Conservation (phyloP, 2,329 filamentous ascomycete species). For the Scolecobasidium constrictum region DNA sequence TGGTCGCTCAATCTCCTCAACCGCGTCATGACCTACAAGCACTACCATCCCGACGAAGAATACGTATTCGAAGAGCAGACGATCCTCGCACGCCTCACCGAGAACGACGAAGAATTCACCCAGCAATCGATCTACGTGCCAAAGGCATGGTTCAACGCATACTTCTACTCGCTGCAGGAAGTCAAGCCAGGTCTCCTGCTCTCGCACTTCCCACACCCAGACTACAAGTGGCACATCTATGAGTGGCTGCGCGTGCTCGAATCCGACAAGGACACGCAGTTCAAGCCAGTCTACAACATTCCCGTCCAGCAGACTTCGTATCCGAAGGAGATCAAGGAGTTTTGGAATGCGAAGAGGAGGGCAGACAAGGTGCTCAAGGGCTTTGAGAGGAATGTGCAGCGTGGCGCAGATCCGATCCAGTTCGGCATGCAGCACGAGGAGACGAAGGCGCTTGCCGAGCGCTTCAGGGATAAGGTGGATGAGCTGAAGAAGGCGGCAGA, state of each 20-base stretch:
- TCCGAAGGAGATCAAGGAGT: conserved; percentile 11
- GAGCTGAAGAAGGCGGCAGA: conserved; percentile 10
- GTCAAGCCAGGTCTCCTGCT: conserved; percentile 11
- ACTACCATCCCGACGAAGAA: conserved; percentile 12
- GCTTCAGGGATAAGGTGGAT: conserved; percentile 10
- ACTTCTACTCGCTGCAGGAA: conserved; percentile 11
- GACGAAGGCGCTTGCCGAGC: conserved; percentile 10
- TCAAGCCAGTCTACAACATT: conserved; percentile 11
- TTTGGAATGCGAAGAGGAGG: conserved; percentile 11
- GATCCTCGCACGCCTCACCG: conserved; percentile 12
- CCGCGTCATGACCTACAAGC: conserved; percentile 17
- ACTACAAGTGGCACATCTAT: conserved; percentile 13
- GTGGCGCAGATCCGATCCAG: conserved; percentile 11
- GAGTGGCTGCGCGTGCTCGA: conserved; percentile 12
- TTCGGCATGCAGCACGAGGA: conserved; percentile 12
- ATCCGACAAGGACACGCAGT: conserved; percentile 5
- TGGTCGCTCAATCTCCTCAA: conserved; percentile 23
- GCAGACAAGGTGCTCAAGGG: conserved; percentile 11
- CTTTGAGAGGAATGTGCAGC: conserved; percentile 9
- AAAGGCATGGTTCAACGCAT: conserved; percentile 11
- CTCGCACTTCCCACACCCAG: conserved; percentile 11
- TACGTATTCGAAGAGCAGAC: conserved; percentile 12
- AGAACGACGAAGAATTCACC: conserved; percentile 12
- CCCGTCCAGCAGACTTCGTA: conserved; percentile 10
- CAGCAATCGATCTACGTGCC: conserved; percentile 11